phyloP scores from a whole-genome alignment of 2,329 filamentous ascomycete species.

The Coniochaeta sp. region DNA sequence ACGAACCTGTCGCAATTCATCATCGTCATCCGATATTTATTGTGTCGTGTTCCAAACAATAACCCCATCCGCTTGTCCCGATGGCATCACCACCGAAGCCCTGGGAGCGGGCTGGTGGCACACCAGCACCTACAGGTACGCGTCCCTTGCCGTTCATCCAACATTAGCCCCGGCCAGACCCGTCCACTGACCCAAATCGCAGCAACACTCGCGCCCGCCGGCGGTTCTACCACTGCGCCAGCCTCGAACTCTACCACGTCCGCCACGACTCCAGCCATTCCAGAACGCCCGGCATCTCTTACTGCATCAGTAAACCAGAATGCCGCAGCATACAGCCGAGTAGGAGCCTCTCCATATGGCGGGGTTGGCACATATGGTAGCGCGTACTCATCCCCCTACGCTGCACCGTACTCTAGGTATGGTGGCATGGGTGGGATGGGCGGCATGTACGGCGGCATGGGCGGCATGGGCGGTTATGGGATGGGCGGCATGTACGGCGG shows the following conservation, averaged over 20 bases:
- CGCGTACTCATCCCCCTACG: slow-evolving; percentile 5
- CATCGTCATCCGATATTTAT: background rate
- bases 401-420: slow-evolving; percentile 24
- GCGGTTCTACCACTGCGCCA: slow-evolving; percentile 30
- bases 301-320: slow-evolving; percentile 79
- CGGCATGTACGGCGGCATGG: slow-evolving; percentile 27
- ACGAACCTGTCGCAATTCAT: background rate
- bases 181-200: slow-evolving; percentile 28
- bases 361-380: slow-evolving; percentile 7
- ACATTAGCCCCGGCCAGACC: background rate
- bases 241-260: slow-evolving; percentile 34
- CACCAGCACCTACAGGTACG: slow-evolving; percentile 38
- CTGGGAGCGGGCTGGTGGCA: slow-evolving; percentile 78
- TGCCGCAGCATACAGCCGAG: slow-evolving; percentile 69
- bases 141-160: slow-evolving; percentile 14
- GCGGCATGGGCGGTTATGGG: slow-evolving; percentile 35
- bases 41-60: background rate
- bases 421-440: slow-evolving; percentile 12
- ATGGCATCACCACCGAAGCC: slow-evolving; percentile 90
- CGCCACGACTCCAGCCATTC: slow-evolving; percentile 58
- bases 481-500: slow-evolving; percentile 37
- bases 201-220: slow-evolving; percentile 30
- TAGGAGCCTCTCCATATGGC: slow-evolving; percentile 32
- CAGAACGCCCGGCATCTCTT: slow-evolving; percentile 73
- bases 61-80: background rate